Evolutionary conservation across 31 red algal species (phyloP).

Genomic region (Asparagopsis taxiformis): DNA sequence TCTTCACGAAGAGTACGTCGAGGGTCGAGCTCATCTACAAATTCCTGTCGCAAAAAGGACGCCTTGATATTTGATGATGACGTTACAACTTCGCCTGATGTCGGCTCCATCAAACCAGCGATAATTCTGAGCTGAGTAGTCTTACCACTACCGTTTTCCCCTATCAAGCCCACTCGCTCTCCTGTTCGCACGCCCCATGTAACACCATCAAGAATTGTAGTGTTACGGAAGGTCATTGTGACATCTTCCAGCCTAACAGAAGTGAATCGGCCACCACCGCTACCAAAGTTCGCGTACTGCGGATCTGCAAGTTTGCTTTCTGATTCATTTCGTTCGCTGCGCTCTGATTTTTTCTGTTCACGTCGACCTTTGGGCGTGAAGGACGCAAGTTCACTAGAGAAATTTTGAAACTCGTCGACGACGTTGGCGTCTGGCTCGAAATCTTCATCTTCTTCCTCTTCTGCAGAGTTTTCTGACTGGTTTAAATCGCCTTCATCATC

Average conservation of each 20-base stretch:
- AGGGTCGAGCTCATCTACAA: slow-evolving; percentile 94
- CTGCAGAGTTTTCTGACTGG: background rate
- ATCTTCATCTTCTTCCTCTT: slow-evolving; percentile 38
- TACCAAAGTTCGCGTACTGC: slow-evolving; percentile 45
- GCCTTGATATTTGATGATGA: slow-evolving; percentile 59
- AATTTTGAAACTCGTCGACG: slow-evolving; percentile 59
- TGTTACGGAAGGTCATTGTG: slow-evolving; percentile 70
- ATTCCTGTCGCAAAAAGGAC: slow-evolving; percentile 94
- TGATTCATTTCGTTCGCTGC: slow-evolving; percentile 42
- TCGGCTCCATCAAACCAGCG: slow-evolving; percentile 76
- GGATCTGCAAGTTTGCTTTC: slow-evolving; percentile 55
- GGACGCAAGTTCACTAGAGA: slow-evolving; percentile 47
- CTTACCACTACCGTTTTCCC: slow-evolving; percentile 95
- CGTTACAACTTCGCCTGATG: slow-evolving; percentile 75
- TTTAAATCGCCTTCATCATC: background rate
- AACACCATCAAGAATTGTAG: slow-evolving; percentile 63
- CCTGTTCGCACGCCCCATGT: slow-evolving; percentile 84
- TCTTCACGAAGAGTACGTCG: slow-evolving; percentile 90
- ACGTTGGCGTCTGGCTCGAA: slow-evolving; percentile 70
- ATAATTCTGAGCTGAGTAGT: slow-evolving; percentile 89
- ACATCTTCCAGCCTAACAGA: slow-evolving; percentile 88
- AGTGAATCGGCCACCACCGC: slow-evolving; percentile 74
- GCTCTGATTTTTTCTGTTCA: slow-evolving; percentile 37
- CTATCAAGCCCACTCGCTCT: slow-evolving; percentile 88
- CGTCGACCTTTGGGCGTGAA: slow-evolving; percentile 73